Conservation (phyloP, 148 eudicot genomes). For the Dianthus caryophyllus region DNA sequence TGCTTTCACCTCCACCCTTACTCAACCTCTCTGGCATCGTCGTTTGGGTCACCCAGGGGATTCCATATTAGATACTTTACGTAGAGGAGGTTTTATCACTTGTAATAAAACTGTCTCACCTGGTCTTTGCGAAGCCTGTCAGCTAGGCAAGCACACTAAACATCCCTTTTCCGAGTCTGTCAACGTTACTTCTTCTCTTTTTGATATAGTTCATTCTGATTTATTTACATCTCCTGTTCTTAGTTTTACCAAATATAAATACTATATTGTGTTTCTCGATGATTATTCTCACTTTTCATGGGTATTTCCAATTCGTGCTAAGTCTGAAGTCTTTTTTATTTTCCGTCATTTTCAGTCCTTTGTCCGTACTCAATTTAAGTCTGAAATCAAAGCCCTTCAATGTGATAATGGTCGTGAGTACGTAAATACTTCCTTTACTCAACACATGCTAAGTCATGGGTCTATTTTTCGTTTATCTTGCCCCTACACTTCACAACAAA, state of each 20-base stretch:
- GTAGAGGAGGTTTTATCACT: background rate
- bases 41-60: background rate
- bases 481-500: background rate
- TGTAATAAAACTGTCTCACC: background rate
- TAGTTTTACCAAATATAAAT: background rate
- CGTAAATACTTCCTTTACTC: no score
- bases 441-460: background rate
- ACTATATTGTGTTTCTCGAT: background rate
- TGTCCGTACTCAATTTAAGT: background rate
- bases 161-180: background rate
- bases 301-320: background rate
- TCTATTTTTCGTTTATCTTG: background rate
- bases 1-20: background rate
- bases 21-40: background rate
- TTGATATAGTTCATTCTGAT: background rate
- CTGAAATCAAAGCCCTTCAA: background rate
- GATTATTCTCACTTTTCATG: background rate
- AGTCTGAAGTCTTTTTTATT: background rate
- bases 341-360: background rate
- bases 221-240: background rate
- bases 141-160: background rate
- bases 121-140: no score
- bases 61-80: background rate
- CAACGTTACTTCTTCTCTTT: background rate
- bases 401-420: conserved; percentile 12